Evolutionary conservation across 164 flowering plant genomes (phyloP).

Genomic region (Vitis vinifera): ASM3070453v1 NC_081805.1:3807501-3808000

Average conservation of each 20-base stretch:
- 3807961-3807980: slow-evolving; percentile 58
- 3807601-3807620: background rate
- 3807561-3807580: background rate
- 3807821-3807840: slow-evolving; percentile 74
- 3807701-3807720: background rate
- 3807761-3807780: background rate
- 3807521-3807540: background rate
- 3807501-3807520: no score
- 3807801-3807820: background rate
- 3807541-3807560: background rate
- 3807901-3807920: slow-evolving; percentile 75
- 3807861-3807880: slow-evolving; percentile 65
- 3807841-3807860: slow-evolving; percentile 57
- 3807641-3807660: no score
- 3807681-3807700: background rate
- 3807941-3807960: slow-evolving; percentile 52
- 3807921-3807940: slow-evolving; percentile 69
- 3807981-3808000: slow-evolving; percentile 43
- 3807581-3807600: background rate
- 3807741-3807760: background rate
- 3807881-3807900: slow-evolving; percentile 72
- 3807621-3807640: background rate
- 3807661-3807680: background rate
- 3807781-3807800: background rate
- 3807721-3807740: background rate